Conservation (phyloP, 768 basidiomycete species). For the Amanita subjunquillea region DNA sequence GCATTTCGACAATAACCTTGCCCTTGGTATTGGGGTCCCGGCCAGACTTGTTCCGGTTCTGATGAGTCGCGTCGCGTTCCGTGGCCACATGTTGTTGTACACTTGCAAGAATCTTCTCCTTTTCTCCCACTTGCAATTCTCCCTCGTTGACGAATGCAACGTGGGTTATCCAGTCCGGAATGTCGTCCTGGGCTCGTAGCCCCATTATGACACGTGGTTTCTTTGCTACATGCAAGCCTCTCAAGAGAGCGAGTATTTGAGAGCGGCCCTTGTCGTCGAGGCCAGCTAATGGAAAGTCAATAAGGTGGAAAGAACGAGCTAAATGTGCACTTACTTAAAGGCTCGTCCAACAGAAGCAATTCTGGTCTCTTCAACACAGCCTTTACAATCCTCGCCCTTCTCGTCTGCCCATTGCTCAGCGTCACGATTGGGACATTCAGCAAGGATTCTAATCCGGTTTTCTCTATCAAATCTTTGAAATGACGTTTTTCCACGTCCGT, state of each 20-base stretch:
- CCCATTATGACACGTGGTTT: conserved; percentile 52
- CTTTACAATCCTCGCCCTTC: conserved; percentile 74
- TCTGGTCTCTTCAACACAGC: conserved; percentile 64
- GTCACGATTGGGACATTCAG: conserved; percentile 82
- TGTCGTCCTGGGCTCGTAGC: conserved; percentile 54
- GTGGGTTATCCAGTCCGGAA: conserved; percentile 69
- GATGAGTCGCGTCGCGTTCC: background rate
- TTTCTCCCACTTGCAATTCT: conserved; percentile 40
- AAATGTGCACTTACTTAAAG: conserved; percentile 50
- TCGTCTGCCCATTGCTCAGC: conserved; percentile 86
- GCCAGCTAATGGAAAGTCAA: conserved; percentile 42
- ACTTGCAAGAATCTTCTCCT: conserved; percentile 19
- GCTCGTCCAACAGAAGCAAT: conserved; percentile 84
- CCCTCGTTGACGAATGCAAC: conserved; percentile 44
- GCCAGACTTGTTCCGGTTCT: background rate
- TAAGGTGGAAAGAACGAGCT: background rate
- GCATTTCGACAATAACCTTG: conserved; percentile 43
- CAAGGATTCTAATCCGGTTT: conserved; percentile 47
- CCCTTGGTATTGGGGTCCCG: conserved; percentile 4
- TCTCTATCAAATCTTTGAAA: conserved; percentile 43
- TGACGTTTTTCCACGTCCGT: conserved; percentile 19
- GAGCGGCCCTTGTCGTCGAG: conserved; percentile 57
- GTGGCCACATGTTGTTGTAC: background rate
- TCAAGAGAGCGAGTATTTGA: conserved; percentile 42
- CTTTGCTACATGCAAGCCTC: conserved; percentile 34